Conservation (phyloP, 805 yeast genomes). For the Candida hungchunana region DNA sequence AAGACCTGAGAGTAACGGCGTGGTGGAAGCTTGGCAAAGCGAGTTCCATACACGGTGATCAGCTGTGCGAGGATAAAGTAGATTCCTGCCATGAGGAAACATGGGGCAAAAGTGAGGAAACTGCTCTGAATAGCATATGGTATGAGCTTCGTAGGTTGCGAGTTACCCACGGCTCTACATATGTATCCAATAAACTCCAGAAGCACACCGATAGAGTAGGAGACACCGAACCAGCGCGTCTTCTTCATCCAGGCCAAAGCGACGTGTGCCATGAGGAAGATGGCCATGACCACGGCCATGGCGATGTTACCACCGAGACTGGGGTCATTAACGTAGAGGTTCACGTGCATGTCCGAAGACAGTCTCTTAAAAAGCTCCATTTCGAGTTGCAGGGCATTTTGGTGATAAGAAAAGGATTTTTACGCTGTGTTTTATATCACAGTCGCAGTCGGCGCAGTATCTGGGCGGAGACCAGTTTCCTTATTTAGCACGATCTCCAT, state of each 20-base stretch:
- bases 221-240: conserved; percentile 63
- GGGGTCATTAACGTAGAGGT: no score
- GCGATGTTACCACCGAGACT: not conserved
- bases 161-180: conserved; percentile 49
- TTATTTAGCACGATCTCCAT: no score
- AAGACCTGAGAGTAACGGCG: conserved; percentile 61
- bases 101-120: conserved; percentile 73
- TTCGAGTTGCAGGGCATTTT: no score
- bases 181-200: conserved; percentile 67
- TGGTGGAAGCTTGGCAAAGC: conserved; percentile 50
- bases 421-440: no score
- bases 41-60: conserved; percentile 54
- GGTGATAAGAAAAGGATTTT: no score
- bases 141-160: conserved; percentile 26
- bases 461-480: no score
- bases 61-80: conserved; percentile 69
- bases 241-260: conserved; percentile 39
- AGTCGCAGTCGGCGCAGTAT: no score
- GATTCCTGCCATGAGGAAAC: conserved; percentile 79
- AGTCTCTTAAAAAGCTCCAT: no score
- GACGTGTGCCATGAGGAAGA: conserved; percentile 41
- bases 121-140: conserved; percentile 61
- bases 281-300: conserved; percentile 33
- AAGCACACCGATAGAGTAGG: conserved; percentile 52
- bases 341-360: no score